Percentiles rank a stretch among this genome's conserved stretches.
Evolutionary conservation across 768 basidiomycete genomes (phyloP).

Genomic region (Rhodotorula paludigena): DNA sequence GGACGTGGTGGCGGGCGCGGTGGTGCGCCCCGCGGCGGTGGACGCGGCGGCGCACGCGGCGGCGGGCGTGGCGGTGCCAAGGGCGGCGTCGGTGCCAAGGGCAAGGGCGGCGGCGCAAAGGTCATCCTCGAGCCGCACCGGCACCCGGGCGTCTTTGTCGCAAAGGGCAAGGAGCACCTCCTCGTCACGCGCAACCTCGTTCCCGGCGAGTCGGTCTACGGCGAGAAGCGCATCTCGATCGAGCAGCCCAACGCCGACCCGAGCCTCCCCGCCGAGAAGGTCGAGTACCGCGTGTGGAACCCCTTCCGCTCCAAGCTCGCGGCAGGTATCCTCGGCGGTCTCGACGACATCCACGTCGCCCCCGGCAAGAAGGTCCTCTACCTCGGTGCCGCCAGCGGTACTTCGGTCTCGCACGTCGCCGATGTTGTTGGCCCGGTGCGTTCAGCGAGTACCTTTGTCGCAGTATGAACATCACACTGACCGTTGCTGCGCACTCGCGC

Average conservation of each 20-base stretch:
- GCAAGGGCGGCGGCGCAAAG: constrained; percentile 75
- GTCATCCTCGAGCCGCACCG: constrained; percentile 92
- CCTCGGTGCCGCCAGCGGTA: constrained; percentile 95
- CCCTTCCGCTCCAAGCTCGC: constrained; percentile 96
- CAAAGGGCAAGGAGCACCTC: constrained; percentile 88
- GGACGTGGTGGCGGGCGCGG: not conserved
- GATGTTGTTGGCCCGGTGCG: constrained; percentile 94
- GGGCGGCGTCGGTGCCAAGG: constrained; percentile 68
- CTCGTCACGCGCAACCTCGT: constrained; percentile 97
- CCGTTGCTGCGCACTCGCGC: not conserved
- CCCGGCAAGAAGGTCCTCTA: constrained; percentile 96
- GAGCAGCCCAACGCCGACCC: constrained; percentile 54
- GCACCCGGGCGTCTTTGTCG: constrained; percentile 91
- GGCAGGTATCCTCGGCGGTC: constrained; percentile 89
- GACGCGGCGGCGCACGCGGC: constrained; percentile 41
- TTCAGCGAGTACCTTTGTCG: constrained; percentile 15
- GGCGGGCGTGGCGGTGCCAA: constrained; percentile 54
- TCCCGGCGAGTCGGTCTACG: constrained; percentile 95
- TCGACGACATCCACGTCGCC: constrained; percentile 85
- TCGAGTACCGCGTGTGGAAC: constrained; percentile 99
- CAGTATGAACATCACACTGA: not conserved
- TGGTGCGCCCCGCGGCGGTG: constrained; percentile 3
- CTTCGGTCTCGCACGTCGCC: constrained; percentile 96
- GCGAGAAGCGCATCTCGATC: constrained; percentile 92
- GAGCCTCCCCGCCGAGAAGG: constrained; percentile 59